phyloP scores from a whole-genome alignment of 148 eudicot genomes.

The Heliosperma pusillum region DNA sequence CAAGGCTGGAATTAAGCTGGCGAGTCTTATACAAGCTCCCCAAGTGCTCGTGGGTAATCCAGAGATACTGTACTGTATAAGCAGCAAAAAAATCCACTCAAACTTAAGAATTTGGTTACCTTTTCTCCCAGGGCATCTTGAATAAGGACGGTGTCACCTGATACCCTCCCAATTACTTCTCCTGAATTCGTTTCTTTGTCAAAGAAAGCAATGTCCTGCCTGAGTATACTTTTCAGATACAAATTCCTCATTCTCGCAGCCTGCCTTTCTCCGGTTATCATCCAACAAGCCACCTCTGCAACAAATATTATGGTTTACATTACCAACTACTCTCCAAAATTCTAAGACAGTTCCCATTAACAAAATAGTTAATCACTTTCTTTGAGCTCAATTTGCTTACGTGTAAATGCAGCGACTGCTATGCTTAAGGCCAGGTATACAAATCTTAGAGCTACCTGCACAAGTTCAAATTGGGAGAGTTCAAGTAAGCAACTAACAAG shows the following conservation, averaged over 20 bases:
- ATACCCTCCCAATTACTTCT: constrained; percentile 76
- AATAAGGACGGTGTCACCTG: constrained; percentile 71
- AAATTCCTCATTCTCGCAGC: constrained; percentile 62
- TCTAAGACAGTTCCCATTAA: not conserved
- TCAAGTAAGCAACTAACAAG: not conserved
- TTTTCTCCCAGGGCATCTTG: constrained; percentile 79
- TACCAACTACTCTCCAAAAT: not conserved
- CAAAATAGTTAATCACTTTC: not conserved
- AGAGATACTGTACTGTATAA: no score
- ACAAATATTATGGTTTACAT: not conserved
- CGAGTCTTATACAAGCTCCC: not conserved
- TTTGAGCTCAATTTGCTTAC: constrained; percentile 33
- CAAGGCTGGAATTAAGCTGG: not conserved
- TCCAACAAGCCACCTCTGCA: constrained; percentile 71
- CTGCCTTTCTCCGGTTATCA: constrained; percentile 77
- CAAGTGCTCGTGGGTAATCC: not conserved
- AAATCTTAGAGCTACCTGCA: constrained; percentile 52
- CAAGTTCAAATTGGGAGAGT: not conserved
- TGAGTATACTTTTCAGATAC: constrained; percentile 56
- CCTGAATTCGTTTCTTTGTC: constrained; percentile 77
- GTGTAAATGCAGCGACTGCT: constrained; percentile 54
- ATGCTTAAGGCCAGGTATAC: constrained; percentile 57
- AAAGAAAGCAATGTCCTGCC: constrained; percentile 67
- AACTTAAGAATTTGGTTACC: constrained; percentile 31
- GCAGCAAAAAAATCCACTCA: not conserved